Base-by-base conservation (phyloP, 78 protist species). In the Andalucia godoyi region DNA sequence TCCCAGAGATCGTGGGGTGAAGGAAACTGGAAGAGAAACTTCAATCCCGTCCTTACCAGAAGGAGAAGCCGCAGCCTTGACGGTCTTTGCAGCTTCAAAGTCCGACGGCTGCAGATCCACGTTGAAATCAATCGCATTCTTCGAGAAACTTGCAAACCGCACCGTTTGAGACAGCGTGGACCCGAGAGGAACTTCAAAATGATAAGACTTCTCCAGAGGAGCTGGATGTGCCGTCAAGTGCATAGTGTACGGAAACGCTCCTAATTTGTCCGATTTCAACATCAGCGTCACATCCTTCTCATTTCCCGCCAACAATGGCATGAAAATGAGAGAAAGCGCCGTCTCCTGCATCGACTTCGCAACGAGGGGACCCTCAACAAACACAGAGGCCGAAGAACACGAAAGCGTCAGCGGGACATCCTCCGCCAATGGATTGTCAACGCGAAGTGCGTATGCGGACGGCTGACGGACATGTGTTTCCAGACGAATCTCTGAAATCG, bases 1-100 rank as follows among this genome's bases (percentile, higher is more conserved):
- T 18, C 92, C 92, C 0, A 77, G 17, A 6, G 10, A 0, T n/a
- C 51, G 6, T 17, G 92, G 92, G 53, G 80, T 87, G 47, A 40
- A 86, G 12, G 47, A 12, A 25, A 86, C 79, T 9, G 77, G 85
- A 18, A 86, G 62, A 0, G 61, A 12, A 18, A 76, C 77, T 57
- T 75, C 72, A 4, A 40, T 42, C 1, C 87, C 86, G 23, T 23
- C 74, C 13, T 38, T 1, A 9, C 25, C 45, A 4, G 77, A 4
- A 12, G 50, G 38, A 27, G 60, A 0, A 4, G 80, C 36, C 4
- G 40, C 27, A 46, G 52, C 66, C 1, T 12, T 41, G 32, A 67
- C 42, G 42, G 72, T 29, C 30, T 2, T 52, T n/a, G 4, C 39
- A 8, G 40, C 51, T 7, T 67, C 34, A 45, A 32, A 6, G 39